Percentiles rank a stretch among this genome's conserved stretches.
These are phyloP conservation scores for Neltuma alba DNA, from an alignment of 306 rosid species.

Conservation along the genomic window DNA sequence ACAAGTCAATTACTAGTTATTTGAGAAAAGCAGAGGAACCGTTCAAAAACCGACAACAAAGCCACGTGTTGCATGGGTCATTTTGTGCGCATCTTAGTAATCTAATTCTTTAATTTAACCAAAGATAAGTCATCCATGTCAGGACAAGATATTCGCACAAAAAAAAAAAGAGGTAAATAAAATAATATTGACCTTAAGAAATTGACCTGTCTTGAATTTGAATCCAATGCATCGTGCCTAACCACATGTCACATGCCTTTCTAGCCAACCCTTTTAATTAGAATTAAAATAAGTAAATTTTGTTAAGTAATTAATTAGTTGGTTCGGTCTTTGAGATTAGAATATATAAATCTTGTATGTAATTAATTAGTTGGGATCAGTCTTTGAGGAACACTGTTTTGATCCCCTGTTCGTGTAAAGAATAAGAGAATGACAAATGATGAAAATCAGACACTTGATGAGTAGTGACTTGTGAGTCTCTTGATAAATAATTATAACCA, in stretches of 20 bases:
- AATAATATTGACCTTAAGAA: not conserved
- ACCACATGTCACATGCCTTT: not conserved
- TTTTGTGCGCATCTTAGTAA: not conserved
- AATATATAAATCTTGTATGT: not conserved
- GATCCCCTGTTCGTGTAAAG: not conserved
- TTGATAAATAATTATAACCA: conserved; percentile 14
- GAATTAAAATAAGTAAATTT: not conserved
- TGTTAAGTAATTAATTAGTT: not conserved
- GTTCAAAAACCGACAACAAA: not conserved
- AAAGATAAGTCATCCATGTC: not conserved
- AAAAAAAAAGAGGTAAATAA: not conserved
- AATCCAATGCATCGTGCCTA: not conserved
- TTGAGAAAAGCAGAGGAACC: not conserved
- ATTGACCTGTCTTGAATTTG: not conserved
- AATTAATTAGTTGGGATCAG: conserved; percentile 14
- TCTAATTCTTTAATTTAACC: not conserved
- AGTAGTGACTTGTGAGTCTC: conserved; percentile 7
- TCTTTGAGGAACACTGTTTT: not conserved
- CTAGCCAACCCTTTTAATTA: not conserved
- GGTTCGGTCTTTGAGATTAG: not conserved
- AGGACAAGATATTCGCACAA: not conserved
- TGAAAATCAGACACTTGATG: conserved; percentile 24
- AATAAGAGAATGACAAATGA: not conserved
- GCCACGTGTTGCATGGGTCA: not conserved
- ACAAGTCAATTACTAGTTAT: not conserved